Percentiles rank a stretch among this genome's conserved stretches.
These are phyloP conservation scores for Plectranthus barbatus DNA, from an alignment of 257 asterid genomes.

Conservation along the genomic window DNA sequence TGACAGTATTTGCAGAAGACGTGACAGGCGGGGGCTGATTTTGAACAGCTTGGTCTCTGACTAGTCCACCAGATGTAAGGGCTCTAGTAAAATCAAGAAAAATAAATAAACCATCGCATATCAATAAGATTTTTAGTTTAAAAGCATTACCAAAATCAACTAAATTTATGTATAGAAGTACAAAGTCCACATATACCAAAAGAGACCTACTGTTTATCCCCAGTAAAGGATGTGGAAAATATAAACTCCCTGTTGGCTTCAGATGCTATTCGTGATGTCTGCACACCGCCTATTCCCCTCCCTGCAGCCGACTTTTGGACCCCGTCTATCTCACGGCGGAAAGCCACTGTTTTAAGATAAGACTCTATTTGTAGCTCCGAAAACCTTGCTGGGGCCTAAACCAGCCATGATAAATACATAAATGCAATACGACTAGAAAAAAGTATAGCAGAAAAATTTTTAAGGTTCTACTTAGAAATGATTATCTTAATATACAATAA, in stretches of 20 bases:
- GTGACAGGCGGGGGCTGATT: constrained; percentile 28
- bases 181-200: not conserved
- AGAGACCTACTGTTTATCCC: constrained; percentile 68
- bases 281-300: constrained; percentile 79
- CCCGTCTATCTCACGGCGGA: constrained; percentile 91
- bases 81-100: constrained; percentile 38
- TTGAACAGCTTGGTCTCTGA: constrained; percentile 27
- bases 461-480: not conserved
- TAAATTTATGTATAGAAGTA: not conserved
- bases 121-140: not conserved
- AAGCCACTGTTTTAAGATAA: constrained; percentile 95
- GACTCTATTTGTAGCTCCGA: constrained; percentile 95
- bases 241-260: constrained; percentile 94
- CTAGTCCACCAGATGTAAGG: constrained; percentile 68
- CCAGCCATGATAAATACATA: constrained; percentile 6
- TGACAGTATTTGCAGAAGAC: constrained; percentile 18
- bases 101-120: not conserved
- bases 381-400: constrained; percentile 80
- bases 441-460: not conserved
- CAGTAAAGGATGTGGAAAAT: constrained; percentile 79
- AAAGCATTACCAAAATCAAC: not conserved
- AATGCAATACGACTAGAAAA: not conserved
- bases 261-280: constrained; percentile 91
- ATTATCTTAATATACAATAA: not conserved
- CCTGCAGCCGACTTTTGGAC: constrained; percentile 95